Evolutionary conservation across 352 stramenopile genomes (phyloP).

Genomic region (Phytophthora kernoviae): DNA sequence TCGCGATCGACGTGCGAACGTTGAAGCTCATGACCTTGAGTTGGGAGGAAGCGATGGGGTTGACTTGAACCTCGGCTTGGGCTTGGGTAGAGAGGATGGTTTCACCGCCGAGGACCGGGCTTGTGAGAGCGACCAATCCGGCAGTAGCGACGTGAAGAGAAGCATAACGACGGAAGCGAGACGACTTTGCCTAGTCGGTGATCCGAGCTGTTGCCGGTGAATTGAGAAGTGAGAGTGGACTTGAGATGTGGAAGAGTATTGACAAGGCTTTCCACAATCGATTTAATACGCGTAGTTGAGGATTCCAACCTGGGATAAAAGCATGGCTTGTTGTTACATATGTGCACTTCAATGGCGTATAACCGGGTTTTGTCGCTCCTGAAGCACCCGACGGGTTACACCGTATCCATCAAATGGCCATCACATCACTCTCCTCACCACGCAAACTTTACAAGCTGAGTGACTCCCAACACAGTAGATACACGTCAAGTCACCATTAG

Average conservation of each 20-base stretch:
- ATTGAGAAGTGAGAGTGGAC: neutral
- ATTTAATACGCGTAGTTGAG: too few species aligned
- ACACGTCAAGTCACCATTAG: too few species aligned
- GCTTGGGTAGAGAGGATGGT: neutral
- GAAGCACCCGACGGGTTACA: too few species aligned
- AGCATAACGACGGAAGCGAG: neutral
- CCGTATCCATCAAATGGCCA: too few species aligned
- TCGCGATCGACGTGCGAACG: constrained; percentile 55
- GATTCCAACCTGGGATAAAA: too few species aligned
- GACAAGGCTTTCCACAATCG: too few species aligned
- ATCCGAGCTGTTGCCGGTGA: neutral
- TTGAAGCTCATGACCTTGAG: constrained; percentile 76
- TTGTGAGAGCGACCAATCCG: constrained; percentile 5
- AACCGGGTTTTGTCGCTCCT: too few species aligned
- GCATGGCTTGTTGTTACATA: too few species aligned
- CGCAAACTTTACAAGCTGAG: too few species aligned
- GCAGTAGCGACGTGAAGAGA: constrained; percentile 1
- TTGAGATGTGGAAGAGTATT: neutral
- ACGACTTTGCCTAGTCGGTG: neutral
- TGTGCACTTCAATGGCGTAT: too few species aligned
- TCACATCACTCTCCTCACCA: too few species aligned
- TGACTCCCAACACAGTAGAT: too few species aligned
- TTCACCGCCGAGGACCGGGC: neutral
- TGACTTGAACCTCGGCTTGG: constrained; percentile 3
- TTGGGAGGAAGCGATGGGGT: constrained; percentile 3